Evolutionary conservation across 2,329 filamentous ascomycete genomes (phyloP).

Genomic region (Aureobasidium sp.): DNA sequence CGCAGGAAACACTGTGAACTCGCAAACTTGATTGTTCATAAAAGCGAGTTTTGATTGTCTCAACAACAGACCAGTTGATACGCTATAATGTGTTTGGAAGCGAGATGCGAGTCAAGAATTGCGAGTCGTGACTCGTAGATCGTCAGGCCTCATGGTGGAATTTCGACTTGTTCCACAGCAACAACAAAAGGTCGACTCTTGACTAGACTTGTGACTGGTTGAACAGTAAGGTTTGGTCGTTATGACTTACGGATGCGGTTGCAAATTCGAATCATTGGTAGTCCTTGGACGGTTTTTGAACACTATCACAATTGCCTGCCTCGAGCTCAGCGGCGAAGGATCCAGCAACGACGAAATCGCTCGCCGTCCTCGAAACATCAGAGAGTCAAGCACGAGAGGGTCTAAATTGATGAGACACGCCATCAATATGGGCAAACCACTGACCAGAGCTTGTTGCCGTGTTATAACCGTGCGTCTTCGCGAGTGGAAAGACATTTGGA

Average conservation of each 20-base stretch:
- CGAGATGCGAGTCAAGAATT: slow-evolving; percentile 3
- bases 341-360: background rate
- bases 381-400: background rate
- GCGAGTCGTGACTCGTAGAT: slow-evolving; percentile 9
- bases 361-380: background rate
- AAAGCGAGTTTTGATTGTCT: background rate
- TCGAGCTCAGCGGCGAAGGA: background rate
- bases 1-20: background rate
- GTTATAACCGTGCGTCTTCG: background rate
- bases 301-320: background rate
- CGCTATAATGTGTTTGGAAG: background rate
- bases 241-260: too few species aligned
- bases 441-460: slow-evolving; percentile 3
- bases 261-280: too few species aligned
- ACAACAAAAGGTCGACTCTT: too few species aligned
- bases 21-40: background rate
- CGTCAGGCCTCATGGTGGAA: background rate
- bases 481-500: background rate
- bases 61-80: background rate
- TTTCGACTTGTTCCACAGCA: too few species aligned
- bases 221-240: too few species aligned
- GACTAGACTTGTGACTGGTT: too few species aligned
- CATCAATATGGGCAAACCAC: background rate
- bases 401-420: background rate
- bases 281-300: too few species aligned